These are phyloP conservation scores for Leccinellum luteum DNA, from an alignment of 768 basidiomycete genomes.

Conservation along the genomic window DNA sequence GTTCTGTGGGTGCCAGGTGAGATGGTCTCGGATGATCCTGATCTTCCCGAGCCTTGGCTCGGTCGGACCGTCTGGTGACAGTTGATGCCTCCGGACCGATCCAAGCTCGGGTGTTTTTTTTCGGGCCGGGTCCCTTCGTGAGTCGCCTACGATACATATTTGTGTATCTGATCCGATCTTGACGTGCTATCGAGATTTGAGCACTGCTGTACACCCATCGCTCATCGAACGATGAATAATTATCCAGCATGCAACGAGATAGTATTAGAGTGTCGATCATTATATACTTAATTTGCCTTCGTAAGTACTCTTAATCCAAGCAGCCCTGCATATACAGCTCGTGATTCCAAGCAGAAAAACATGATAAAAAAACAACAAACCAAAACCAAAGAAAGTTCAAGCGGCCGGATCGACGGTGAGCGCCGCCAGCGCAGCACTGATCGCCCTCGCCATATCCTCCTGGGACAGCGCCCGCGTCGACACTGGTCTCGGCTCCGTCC, in stretches of 20 bases:
- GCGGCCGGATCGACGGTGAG: neutral
- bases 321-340: neutral
- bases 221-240: too few relatives aligned
- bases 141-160: neutral
- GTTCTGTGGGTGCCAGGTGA: neutral
- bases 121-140: neutral
- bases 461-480: slow-evolving; percentile 17
- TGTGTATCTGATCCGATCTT: neutral
- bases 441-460: slow-evolving; percentile 23
- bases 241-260: neutral
- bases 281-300: neutral
- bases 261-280: neutral
- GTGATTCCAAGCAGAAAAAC: neutral
- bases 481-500: neutral
- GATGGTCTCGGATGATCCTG: too few relatives aligned
- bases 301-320: neutral
- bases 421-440: slow-evolving; percentile 21
- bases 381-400: neutral
- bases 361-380: neutral
- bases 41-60: too few relatives aligned
- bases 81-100: neutral
- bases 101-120: neutral
- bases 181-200: neutral
- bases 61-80: too few relatives aligned
- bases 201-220: neutral